These are phyloP conservation scores for Fusarium piperis DNA, from an alignment of 2,329 filamentous ascomycete genomes.

Conservation along the genomic window DNA sequence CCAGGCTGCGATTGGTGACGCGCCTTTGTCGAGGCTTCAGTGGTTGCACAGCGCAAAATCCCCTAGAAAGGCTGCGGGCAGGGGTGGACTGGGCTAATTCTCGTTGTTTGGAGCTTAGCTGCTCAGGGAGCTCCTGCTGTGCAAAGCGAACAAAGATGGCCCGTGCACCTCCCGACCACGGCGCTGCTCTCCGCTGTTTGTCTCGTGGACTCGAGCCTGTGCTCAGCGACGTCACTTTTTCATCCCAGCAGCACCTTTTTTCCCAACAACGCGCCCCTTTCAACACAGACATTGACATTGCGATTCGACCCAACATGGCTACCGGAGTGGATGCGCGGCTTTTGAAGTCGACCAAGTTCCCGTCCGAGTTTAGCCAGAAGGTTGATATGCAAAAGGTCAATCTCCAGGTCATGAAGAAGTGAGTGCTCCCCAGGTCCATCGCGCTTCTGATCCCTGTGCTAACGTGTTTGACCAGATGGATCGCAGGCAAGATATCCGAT, in stretches of 20 bases:
- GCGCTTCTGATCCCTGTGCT: constrained; percentile 12
- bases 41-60: constrained; percentile 12
- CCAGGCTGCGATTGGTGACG: constrained; percentile 37
- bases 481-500: constrained; percentile 84
- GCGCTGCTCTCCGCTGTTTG: background rate
- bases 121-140: background rate
- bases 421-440: constrained; percentile 46
- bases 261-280: constrained; percentile 33
- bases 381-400: constrained; percentile 99
- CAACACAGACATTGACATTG: constrained; percentile 26
- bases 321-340: constrained; percentile 89
- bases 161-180: constrained; percentile 19
- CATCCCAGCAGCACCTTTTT: constrained; percentile 31
- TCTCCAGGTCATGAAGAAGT: constrained; percentile 98
- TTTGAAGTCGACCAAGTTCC: constrained; percentile 91
- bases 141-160: constrained; percentile 3
- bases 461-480: constrained; percentile 75
- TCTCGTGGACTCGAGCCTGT: constrained; percentile 5
- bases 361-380: constrained; percentile 91
- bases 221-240: constrained; percentile 46
- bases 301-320: constrained; percentile 67
- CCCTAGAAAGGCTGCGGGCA: constrained; percentile 1
- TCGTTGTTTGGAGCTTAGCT: background rate
- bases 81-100: background rate
- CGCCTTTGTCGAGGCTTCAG: constrained; percentile 14